Evolutionary conservation across 2,329 filamentous ascomycete genomes (phyloP).

Genomic region (Verticillium isaacii): DNA sequence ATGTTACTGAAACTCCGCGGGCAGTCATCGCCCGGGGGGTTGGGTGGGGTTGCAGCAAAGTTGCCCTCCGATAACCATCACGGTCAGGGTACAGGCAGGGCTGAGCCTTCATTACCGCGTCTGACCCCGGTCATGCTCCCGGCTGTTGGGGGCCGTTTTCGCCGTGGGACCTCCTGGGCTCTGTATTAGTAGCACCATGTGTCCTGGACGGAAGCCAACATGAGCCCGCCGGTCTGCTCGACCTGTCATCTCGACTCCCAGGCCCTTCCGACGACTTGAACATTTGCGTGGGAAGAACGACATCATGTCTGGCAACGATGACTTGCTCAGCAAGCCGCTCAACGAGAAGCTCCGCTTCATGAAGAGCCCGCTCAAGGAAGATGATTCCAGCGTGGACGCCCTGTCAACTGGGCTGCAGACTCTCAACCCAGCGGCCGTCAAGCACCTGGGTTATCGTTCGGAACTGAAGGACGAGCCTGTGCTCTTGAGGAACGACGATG

Average conservation of each 20-base stretch:
- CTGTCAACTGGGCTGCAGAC: neutral
- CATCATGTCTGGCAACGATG: neutral
- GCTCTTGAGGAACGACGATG: conserved; percentile 6
- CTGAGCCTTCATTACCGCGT: neutral
- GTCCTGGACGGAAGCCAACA: no score
- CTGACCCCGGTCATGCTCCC: neutral
- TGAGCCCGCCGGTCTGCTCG: neutral
- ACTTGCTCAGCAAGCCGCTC: neutral
- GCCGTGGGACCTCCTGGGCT: neutral
- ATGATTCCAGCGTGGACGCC: neutral
- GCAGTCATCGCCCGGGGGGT: neutral
- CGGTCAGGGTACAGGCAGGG: neutral
- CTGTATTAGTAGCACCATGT: neutral
- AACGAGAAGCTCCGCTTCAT: conserved; percentile 23
- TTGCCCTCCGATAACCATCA: neutral
- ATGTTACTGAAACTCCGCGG: neutral
- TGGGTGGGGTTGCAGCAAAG: neutral
- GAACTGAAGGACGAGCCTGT: conserved; percentile 24
- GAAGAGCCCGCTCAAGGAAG: conserved; percentile 22
- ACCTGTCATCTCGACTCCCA: neutral
- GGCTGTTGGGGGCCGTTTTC: neutral
- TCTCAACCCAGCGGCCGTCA: neutral
- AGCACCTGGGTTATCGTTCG: neutral
- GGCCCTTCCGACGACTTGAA: neutral
- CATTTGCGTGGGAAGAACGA: neutral